Conservation (phyloP, 257 asterid genomes). For the Echites panduratus region DNA sequence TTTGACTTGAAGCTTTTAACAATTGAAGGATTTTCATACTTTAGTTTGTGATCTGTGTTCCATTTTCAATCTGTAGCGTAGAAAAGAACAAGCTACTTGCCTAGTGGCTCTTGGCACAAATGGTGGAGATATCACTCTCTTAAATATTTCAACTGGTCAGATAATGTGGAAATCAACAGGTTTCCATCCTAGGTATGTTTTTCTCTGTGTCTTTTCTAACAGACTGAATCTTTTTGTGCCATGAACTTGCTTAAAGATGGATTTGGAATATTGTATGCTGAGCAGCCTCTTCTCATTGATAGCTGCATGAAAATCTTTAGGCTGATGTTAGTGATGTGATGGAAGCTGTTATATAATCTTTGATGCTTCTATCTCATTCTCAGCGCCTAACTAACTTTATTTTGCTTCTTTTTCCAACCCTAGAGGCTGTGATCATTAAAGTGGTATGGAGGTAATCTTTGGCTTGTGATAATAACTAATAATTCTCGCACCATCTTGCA, state of each 20-base stretch:
- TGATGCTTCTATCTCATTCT: no score
- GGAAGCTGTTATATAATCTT: not conserved
- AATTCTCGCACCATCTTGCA: slow-evolving; percentile 10
- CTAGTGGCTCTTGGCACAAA: slow-evolving; percentile 28
- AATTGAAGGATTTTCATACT: not conserved
- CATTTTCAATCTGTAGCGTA: slow-evolving; percentile 18
- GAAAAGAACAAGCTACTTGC: slow-evolving; percentile 22
- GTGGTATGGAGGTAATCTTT: not conserved
- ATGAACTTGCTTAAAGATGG: not conserved
- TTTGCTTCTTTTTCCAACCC: not conserved
- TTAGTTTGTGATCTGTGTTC: not conserved
- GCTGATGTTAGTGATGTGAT: not conserved
- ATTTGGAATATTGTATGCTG: not conserved
- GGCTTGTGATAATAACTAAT: not conserved
- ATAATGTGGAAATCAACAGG: slow-evolving; percentile 25
- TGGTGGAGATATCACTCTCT: slow-evolving; percentile 22
- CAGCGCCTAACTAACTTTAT: not conserved
- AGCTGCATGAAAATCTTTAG: not conserved
- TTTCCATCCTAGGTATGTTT: slow-evolving; percentile 25
- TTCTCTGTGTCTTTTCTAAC: not conserved
- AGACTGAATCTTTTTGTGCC: not conserved
- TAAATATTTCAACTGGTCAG: slow-evolving; percentile 17
- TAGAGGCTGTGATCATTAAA: not conserved
- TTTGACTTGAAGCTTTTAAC: not conserved
- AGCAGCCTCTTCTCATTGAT: not conserved